These are phyloP conservation scores for Dictyostelium capitatum DNA, from an alignment of 78 protist species.

Conservation along the genomic window DNA sequence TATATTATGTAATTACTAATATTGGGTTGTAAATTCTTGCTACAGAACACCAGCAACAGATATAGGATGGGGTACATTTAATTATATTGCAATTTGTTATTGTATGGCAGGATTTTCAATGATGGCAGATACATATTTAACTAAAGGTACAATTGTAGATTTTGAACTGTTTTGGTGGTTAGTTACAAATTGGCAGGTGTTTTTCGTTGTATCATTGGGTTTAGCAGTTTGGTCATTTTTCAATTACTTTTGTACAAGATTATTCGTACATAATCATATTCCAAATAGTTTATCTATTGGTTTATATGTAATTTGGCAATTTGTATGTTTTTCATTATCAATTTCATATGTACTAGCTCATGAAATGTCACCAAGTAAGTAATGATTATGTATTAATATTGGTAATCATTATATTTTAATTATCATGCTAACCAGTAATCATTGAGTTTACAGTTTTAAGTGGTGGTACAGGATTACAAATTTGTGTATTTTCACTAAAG, in stretches of 20 bases:
- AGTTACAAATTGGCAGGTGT: not conserved
- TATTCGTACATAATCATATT: conserved; percentile 19
- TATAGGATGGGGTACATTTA: conserved; percentile 74
- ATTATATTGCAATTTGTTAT: conserved; percentile 67
- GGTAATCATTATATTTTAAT: not conserved
- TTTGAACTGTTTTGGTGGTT: conserved; percentile 36
- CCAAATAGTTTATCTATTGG: conserved; percentile 25
- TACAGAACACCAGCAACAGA: conserved; percentile 44
- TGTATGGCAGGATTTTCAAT: conserved; percentile 75
- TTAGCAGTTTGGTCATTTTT: conserved; percentile 16
- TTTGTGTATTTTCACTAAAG: conserved; percentile 67
- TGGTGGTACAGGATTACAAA: conserved; percentile 70
- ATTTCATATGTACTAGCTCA: conserved; percentile 9
- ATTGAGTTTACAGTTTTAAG: too few species aligned
- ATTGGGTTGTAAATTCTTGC: too few species aligned
- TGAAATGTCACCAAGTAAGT: conserved; percentile 76
- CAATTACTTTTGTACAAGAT: conserved; percentile 27
- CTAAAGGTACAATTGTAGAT: conserved; percentile 26
- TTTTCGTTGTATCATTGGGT: not conserved
- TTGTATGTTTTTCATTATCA: conserved; percentile 13
- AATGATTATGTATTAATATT: not conserved
- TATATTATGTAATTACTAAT: not conserved
- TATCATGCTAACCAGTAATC: too few species aligned
- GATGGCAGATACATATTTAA: conserved; percentile 55
- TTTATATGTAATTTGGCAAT: conserved; percentile 53